These are phyloP conservation scores for Clarireedia homoeocarpa DNA, from an alignment of 2,329 filamentous ascomycete genomes.

Conservation along the genomic window DNA sequence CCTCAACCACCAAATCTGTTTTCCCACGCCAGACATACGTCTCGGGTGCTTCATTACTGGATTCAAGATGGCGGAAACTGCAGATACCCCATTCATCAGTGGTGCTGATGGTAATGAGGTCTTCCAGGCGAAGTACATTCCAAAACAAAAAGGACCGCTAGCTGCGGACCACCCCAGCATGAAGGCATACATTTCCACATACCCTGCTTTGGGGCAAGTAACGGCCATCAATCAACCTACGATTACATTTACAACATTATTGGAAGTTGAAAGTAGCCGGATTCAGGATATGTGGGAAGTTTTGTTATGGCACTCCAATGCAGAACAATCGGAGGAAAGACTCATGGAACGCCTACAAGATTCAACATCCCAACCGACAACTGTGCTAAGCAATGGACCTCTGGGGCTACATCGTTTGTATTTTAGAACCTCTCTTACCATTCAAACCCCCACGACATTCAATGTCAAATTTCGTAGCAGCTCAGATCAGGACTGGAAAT, in stretches of 20 bases:
- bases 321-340: slow-evolving; percentile 48
- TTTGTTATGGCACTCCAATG: slow-evolving; percentile 62
- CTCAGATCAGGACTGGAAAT: slow-evolving; percentile 53
- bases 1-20: no score
- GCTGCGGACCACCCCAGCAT: slow-evolving; percentile 38
- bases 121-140: slow-evolving; percentile 28
- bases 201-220: slow-evolving; percentile 69
- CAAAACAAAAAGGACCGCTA: slow-evolving; percentile 24
- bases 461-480: slow-evolving; percentile 61
- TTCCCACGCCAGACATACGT: no score
- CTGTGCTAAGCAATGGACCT: slow-evolving; percentile 38
- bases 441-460: slow-evolving; percentile 48
- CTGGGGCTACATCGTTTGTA: slow-evolving; percentile 37
- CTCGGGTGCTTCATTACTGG: neutral
- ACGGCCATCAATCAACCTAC: slow-evolving; percentile 45
- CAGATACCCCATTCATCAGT: slow-evolving; percentile 17
- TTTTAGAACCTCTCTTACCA: slow-evolving; percentile 45
- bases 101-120: slow-evolving; percentile 27
- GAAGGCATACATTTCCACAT: slow-evolving; percentile 47
- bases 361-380: slow-evolving; percentile 34
- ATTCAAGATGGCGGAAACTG: slow-evolving; percentile 1
- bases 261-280: slow-evolving; percentile 54
- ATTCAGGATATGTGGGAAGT: slow-evolving; percentile 60
- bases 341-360: slow-evolving; percentile 29
- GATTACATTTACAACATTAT: slow-evolving; percentile 57